Evolutionary conservation across 2,329 filamentous ascomycete genomes (phyloP).

Genomic region (Seiridium cupressi): DNA sequence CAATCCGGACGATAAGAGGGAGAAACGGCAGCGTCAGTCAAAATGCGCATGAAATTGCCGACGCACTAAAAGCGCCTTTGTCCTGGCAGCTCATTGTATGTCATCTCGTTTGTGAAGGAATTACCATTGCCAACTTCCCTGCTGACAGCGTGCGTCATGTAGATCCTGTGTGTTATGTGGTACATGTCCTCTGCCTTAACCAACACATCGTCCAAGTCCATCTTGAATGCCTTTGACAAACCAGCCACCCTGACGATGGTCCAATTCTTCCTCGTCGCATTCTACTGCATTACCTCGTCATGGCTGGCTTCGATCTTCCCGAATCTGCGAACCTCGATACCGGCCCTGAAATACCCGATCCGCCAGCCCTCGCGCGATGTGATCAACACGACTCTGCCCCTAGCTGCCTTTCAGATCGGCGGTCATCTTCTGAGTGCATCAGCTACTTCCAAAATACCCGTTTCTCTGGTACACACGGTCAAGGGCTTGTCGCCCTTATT

Average conservation of each 20-base stretch:
- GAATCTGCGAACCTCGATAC: constrained; percentile 65
- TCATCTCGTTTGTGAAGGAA: constrained; percentile 8
- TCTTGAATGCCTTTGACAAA: constrained; percentile 86
- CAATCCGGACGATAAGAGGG: constrained; percentile 78
- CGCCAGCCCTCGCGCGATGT: constrained; percentile 78
- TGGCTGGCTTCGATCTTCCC: constrained; percentile 75
- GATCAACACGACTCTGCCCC: constrained; percentile 81
- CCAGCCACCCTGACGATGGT: constrained; percentile 88
- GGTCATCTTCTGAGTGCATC: constrained; percentile 93
- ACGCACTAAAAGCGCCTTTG: constrained; percentile 84
- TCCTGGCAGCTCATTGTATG: constrained; percentile 85
- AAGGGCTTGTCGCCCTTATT: constrained; percentile 96
- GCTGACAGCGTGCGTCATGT: constrained; percentile 21
- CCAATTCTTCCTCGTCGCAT: constrained; percentile 90
- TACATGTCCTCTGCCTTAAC: constrained; percentile 94
- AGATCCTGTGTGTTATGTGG: constrained; percentile 88
- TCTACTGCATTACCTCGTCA: constrained; percentile 79
- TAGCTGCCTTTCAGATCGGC: constrained; percentile 89
- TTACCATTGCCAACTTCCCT: constrained; percentile 18
- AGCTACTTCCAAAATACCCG: constrained; percentile 90
- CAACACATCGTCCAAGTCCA: constrained; percentile 97
- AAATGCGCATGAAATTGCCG: constrained; percentile 90
- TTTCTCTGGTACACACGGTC: constrained; percentile 96
- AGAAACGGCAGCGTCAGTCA: constrained; percentile 84
- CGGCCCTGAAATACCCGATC: constrained; percentile 81